Base-by-base conservation (phyloP, 2,329 filamentous ascomycete genomes). In the Stagonosporopsis cucurbitacearum region DNA sequence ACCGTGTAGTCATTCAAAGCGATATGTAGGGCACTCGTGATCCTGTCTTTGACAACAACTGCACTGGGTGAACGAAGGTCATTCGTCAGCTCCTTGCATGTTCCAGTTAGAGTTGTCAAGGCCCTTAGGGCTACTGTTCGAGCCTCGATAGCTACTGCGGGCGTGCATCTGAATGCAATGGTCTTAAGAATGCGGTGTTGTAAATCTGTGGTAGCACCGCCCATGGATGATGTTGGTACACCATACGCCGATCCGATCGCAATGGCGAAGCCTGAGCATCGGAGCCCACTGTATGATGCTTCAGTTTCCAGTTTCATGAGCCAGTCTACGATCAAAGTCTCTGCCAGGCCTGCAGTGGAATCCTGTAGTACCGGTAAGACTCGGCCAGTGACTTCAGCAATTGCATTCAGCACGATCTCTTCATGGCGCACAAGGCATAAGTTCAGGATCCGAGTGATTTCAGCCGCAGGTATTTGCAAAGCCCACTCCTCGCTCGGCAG, bases 1-100 rank as follows among this genome's bases (percentile, higher is more conserved):
- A 91, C 93, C 0, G 91, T 96, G 69, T 98, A 98, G 71, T 99
- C 93, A 62, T 94, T 89, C 25, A 99, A 77, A 0, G 88, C 78
- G 25, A 67, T 66, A 25, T 74, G 68, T 6, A 78, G 54, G 6
- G 75, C 74, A 22, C 52, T 62, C 7, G 61, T 57, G 19, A 77
- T 62, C 36, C 69, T 67, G 11, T 62, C 56, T 46, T 59, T 64
- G 5, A 64, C 49, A 12, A 64, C 57, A 20, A 50, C 32, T 40
- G 59, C 56, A 13, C 65, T 54, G 3, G 50, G 43, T 19, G 13
- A 41, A 20, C 50, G 32, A 23, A 1, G 15, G 3, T 43, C 41
- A 4, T 43, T 46, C 13, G 43, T 48, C 2, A 33, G 13, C 17
- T 53, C 37, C 11, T 19, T 41, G 23, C 48, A 54, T 19, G 56